Evolutionary conservation across 495 filamentous ascomycete genomes (phyloP).

Genomic region (Neurospora sp.): DNA sequence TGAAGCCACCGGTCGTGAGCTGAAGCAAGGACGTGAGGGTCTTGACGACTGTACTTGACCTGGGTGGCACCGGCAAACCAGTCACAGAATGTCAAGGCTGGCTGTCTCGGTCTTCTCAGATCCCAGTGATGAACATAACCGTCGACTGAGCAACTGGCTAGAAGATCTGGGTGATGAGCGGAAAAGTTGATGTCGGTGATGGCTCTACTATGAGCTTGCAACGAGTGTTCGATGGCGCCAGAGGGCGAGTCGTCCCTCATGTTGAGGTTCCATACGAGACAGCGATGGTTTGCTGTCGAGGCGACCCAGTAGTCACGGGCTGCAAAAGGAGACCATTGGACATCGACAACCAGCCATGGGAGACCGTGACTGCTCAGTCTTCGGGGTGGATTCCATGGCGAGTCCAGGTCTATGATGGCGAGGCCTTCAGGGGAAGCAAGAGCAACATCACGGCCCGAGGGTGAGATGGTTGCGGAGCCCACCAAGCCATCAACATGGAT

Average conservation of each 20-base stretch:
- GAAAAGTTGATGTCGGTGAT: slow-evolving; percentile 98
- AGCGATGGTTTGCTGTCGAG: slow-evolving; percentile 89
- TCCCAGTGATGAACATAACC: slow-evolving; percentile 95
- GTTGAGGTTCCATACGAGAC: slow-evolving; percentile 87
- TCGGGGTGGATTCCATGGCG: slow-evolving; percentile 77
- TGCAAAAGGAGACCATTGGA: slow-evolving; percentile 94
- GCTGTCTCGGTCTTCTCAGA: slow-evolving; percentile 61
- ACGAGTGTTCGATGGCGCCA: slow-evolving; percentile 70
- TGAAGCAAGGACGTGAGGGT: slow-evolving; percentile 75
- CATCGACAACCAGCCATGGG: slow-evolving; percentile 95
- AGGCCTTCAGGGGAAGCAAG: slow-evolving; percentile 83
- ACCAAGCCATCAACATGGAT: slow-evolving; percentile 66
- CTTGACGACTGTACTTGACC: slow-evolving; percentile 89
- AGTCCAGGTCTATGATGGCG: slow-evolving; percentile 89
- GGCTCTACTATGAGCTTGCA: slow-evolving; percentile 79
- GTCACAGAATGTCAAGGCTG: slow-evolving; percentile 76
- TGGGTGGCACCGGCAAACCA: slow-evolving; percentile 94
- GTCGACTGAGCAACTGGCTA: slow-evolving; percentile 88
- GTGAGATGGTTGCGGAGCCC: slow-evolving; percentile 68
- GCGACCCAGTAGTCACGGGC: slow-evolving; percentile 86
- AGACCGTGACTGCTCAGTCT: slow-evolving; percentile 72
- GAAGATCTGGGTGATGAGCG: slow-evolving; percentile 77
- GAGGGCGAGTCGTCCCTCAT: slow-evolving; percentile 61
- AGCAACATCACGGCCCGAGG: slow-evolving; percentile 84
- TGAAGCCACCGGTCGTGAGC: slow-evolving; percentile 78